Conservation (phyloP, 768 basidiomycete genomes). For the Macrocybe gigantea region DNA sequence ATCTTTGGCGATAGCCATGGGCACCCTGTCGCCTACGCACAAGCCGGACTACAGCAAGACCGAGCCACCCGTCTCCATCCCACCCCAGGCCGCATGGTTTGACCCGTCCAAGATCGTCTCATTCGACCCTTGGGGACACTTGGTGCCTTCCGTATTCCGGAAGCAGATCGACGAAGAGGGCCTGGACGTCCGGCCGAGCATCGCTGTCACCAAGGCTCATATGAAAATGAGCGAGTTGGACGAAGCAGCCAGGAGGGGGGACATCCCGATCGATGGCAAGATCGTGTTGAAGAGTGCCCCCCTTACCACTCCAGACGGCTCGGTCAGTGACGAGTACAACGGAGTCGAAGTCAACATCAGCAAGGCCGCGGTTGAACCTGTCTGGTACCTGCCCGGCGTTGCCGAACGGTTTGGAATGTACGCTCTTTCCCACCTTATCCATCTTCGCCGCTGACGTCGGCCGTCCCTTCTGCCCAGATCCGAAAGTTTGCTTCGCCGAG, state of each 20-base stretch:
- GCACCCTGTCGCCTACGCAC: constrained; percentile 69
- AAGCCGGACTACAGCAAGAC: constrained; percentile 80
- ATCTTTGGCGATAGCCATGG: constrained; percentile 89
- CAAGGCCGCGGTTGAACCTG: constrained; percentile 95
- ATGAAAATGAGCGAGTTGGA: constrained; percentile 95
- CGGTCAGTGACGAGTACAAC: constrained; percentile 46
- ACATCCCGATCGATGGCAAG: constrained; percentile 74
- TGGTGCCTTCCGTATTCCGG: constrained; percentile 69
- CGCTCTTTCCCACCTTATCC: constrained; percentile 19
- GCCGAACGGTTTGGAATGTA: constrained; percentile 93
- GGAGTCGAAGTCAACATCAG: constrained; percentile 87
- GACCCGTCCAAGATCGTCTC: constrained; percentile 79
- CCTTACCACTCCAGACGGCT: constrained; percentile 58
- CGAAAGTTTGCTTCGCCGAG: constrained; percentile 80
- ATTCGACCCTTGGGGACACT: constrained; percentile 92
- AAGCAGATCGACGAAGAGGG: constrained; percentile 56
- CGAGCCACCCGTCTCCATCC: constrained; percentile 79
- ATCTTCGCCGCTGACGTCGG: neutral
- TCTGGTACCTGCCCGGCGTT: constrained; percentile 93
- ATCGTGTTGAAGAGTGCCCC: constrained; percentile 69
- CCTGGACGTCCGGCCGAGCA: constrained; percentile 86
- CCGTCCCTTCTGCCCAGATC: constrained; percentile 38
- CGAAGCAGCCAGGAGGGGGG: constrained; percentile 67
- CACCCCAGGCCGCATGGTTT: constrained; percentile 72
- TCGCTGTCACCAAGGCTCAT: constrained; percentile 89